Percentiles rank a stretch among this genome's conserved stretches.
These are phyloP conservation scores for Yarrowia keelungensis DNA, from an alignment of 805 yeast genomes.

Conservation along the genomic window DNA sequence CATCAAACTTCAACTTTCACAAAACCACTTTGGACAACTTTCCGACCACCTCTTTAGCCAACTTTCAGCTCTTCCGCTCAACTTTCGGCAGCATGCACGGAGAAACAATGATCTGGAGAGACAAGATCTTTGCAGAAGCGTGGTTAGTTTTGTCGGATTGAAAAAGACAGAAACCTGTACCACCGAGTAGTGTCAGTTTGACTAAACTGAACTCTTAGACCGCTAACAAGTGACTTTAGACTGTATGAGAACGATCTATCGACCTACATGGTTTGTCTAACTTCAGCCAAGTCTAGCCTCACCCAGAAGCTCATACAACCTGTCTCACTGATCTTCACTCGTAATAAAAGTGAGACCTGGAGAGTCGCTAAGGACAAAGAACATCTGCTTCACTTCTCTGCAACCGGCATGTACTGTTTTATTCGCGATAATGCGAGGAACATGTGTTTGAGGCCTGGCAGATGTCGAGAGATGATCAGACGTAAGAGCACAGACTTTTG, in stretches of 20 bases:
- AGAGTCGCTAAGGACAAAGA: background rate
- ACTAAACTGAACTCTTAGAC: no score
- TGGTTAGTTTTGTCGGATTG: no score
- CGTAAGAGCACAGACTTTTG: background rate
- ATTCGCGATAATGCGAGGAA: background rate
- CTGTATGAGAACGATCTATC: no score
- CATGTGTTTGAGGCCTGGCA: background rate
- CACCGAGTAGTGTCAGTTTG: no score
- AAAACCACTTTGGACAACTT: no score
- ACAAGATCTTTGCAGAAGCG: no score
- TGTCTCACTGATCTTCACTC: background rate
- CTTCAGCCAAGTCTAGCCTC: no score
- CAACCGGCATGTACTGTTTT: background rate
- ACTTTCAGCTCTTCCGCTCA: background rate
- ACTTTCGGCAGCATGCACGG: background rate
- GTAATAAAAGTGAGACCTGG: background rate
- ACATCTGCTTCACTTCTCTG: background rate
- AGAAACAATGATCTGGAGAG: background rate
- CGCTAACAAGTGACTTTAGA: no score
- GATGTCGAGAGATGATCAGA: background rate
- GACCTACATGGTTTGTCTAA: no score
- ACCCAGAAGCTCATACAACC: no score
- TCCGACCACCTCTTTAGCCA: no score
- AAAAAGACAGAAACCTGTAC: no score
- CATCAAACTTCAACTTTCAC: background rate